Evolutionary conservation across 1,139 yeast species (phyloP).

Genomic region (Suhomyces bolitotheri): DNA sequence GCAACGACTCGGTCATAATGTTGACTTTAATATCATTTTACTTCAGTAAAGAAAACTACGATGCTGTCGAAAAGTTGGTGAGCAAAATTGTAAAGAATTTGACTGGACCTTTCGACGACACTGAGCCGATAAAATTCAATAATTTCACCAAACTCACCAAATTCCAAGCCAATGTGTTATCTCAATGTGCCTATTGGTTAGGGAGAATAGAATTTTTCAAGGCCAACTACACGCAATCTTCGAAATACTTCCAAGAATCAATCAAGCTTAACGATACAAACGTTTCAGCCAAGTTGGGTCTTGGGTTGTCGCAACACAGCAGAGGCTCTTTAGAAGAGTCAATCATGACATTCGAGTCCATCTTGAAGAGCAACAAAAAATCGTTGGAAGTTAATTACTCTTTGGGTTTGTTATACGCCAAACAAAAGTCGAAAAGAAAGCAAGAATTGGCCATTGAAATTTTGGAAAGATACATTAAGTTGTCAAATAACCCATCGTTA

Average conservation of each 20-base stretch:
- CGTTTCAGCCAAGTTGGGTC: slow-evolving; percentile 72
- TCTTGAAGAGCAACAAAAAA: slow-evolving; percentile 66
- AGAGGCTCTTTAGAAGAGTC: slow-evolving; percentile 83
- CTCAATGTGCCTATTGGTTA: slow-evolving; percentile 86
- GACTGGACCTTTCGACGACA: slow-evolving; percentile 33
- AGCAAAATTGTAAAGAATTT: slow-evolving; percentile 46
- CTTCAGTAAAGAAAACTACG: slow-evolving; percentile 61
- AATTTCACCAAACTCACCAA: slow-evolving; percentile 26
- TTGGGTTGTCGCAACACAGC: slow-evolving; percentile 81
- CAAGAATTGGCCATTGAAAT: slow-evolving; percentile 57
- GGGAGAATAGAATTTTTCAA: slow-evolving; percentile 71
- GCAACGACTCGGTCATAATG: slow-evolving; percentile 41
- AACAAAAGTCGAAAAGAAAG: slow-evolving; percentile 36
- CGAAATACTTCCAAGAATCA: slow-evolving; percentile 73
- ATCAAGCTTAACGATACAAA: slow-evolving; percentile 61
- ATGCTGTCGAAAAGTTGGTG: slow-evolving; percentile 57
- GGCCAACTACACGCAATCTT: slow-evolving; percentile 65
- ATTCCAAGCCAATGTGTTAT: slow-evolving; percentile 44
- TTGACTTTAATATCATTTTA: slow-evolving; percentile 53
- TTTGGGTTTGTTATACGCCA: slow-evolving; percentile 71
- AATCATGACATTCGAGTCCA: slow-evolving; percentile 75
- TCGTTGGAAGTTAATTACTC: slow-evolving; percentile 75
- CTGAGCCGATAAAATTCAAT: slow-evolving; percentile 19
- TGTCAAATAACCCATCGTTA: slow-evolving; percentile 51
- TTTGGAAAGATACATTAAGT: slow-evolving; percentile 70